phyloP scores from a whole-genome alignment of 2,329 filamentous ascomycete species.

The Fusarium poae region DNA sequence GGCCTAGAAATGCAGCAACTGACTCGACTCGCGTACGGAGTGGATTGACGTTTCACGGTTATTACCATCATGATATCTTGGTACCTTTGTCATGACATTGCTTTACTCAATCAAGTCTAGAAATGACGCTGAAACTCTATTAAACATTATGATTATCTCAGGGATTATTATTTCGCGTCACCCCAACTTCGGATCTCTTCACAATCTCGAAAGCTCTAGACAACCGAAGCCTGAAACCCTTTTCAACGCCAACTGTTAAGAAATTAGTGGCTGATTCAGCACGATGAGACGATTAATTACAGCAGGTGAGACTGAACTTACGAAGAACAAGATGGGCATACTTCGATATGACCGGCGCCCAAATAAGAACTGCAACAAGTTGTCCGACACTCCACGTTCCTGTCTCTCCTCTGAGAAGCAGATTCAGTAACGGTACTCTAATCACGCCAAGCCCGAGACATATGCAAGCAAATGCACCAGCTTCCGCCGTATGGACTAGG shows the following conservation, averaged over 20 bases:
- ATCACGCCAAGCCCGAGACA: background rate
- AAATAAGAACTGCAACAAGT: slow-evolving; percentile 17
- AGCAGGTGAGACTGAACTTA: background rate
- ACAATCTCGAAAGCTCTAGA: slow-evolving; percentile 8
- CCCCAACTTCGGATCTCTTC: background rate
- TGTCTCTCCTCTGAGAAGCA: background rate
- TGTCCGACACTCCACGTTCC: slow-evolving; percentile 30
- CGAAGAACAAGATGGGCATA: slow-evolving; percentile 25
- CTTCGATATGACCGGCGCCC: slow-evolving; percentile 26
- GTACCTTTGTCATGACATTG: too few relatives aligned
- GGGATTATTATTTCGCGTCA: too few relatives aligned
- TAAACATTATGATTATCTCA: too few relatives aligned
- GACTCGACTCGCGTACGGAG: too few relatives aligned
- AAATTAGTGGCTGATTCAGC: background rate
- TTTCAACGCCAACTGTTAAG: slow-evolving; percentile 15
- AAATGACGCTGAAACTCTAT: too few relatives aligned
- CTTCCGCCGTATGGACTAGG: background rate
- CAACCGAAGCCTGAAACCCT: slow-evolving; percentile 5
- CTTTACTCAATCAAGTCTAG: too few relatives aligned
- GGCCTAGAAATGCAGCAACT: too few relatives aligned
- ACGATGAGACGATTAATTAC: too few relatives aligned
- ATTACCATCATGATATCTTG: too few relatives aligned
- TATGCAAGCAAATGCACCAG: slow-evolving; percentile 1
- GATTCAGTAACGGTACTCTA: background rate
- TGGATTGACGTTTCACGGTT: too few relatives aligned